Evolutionary conservation across 257 asterid species (phyloP).

Genomic region (Solanum medicagineum): DNA sequence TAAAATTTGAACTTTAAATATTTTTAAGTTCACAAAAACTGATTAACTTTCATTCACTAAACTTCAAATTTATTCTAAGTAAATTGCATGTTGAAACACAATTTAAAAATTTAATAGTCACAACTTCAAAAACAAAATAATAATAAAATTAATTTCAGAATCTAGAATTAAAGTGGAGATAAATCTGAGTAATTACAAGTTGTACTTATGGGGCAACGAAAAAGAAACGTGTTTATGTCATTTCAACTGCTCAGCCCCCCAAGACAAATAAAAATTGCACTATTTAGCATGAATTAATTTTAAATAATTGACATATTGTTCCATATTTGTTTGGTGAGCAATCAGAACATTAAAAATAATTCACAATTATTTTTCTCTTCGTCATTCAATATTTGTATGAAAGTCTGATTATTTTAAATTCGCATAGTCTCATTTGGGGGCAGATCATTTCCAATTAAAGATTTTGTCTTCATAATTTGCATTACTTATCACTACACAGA

Average conservation of each 20-base stretch:
- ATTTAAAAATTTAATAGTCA: no score
- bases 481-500: not conserved
- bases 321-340: not conserved
- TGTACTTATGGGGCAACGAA: not conserved
- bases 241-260: not conserved
- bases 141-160: not conserved
- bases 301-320: not conserved
- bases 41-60: not conserved
- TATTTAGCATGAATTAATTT: not conserved
- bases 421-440: no score
- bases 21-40: not conserved
- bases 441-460: no score
- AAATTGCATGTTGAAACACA: not conserved
- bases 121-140: no score
- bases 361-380: not conserved
- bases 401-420: no score
- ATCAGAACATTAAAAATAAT: not conserved
- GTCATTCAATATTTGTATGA: no score
- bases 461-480: not conserved
- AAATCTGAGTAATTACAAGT: not conserved
- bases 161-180: rapidly evolving
- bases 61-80: not conserved
- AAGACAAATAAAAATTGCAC: not conserved
- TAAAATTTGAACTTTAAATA: not conserved
- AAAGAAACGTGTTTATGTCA: not conserved